A percentile compares a stretch with the other conserved stretches of the same genome.
Evolutionary conservation across 2,329 filamentous ascomycete species (phyloP).

Genomic region (Seiridium cupressi): DNA sequence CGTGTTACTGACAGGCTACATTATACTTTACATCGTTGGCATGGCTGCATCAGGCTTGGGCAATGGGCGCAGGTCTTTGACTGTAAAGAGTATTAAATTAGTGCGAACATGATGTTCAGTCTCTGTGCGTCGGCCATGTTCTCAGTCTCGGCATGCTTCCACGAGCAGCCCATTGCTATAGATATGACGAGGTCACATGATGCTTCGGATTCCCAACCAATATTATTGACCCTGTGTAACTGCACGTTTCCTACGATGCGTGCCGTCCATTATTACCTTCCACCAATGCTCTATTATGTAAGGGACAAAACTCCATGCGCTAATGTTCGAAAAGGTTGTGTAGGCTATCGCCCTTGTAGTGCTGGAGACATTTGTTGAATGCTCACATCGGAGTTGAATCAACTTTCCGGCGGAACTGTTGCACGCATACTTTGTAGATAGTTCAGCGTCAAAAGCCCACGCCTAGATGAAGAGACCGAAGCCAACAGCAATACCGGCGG

Average conservation of each 20-base stretch:
- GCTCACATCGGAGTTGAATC: too few species aligned
- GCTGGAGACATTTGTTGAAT: too few species aligned
- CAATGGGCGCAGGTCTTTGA: too few species aligned
- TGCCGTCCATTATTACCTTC: background rate
- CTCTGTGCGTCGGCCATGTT: background rate
- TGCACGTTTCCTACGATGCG: background rate
- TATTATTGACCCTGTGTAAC: background rate
- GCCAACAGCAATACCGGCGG: background rate
- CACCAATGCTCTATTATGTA: background rate
- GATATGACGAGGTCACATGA: background rate
- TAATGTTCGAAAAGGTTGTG: background rate
- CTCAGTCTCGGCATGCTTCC: background rate
- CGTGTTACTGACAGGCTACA: too few species aligned
- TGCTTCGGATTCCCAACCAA: background rate
- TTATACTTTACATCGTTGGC: too few species aligned
- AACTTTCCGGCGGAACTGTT: too few species aligned
- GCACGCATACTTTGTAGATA: background rate
- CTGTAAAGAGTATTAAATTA: background rate
- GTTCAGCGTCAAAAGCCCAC: background rate
- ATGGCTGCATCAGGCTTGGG: too few species aligned
- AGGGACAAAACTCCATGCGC: background rate
- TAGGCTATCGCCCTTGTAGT: background rate
- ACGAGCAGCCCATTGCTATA: background rate
- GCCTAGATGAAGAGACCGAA: conserved; percentile 1
- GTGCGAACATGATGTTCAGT: background rate